Percentiles rank a stretch among this genome's conserved stretches.
phyloP scores from a whole-genome alignment of 495 filamentous ascomycete species.

The Hypoxylon fragiforme region DNA sequence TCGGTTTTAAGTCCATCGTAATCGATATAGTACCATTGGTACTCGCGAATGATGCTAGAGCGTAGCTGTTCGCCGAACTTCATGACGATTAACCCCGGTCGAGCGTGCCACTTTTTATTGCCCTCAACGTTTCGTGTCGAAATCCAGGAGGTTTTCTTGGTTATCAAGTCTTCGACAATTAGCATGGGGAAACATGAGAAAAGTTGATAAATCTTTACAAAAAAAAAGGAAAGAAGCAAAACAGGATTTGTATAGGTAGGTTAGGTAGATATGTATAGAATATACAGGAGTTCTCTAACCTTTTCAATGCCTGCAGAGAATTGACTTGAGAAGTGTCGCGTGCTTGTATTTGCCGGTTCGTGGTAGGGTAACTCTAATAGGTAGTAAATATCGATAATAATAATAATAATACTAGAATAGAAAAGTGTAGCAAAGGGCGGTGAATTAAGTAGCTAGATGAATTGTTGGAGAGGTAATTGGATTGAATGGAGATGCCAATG shows the following conservation, averaged over 20 bases:
- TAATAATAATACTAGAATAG: slow-evolving; percentile 4
- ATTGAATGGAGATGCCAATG: no score
- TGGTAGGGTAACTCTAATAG: not conserved
- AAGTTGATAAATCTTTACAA: not conserved
- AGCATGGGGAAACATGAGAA: slow-evolving; percentile 40
- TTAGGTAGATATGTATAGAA: no score
- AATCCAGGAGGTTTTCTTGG: slow-evolving; percentile 39
- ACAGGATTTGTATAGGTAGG: no score
- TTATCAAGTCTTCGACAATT: slow-evolving; percentile 54
- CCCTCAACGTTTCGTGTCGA: slow-evolving; percentile 25
- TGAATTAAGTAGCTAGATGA: not conserved
- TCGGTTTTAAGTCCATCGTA: slow-evolving; percentile 91
- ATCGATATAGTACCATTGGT: slow-evolving; percentile 94
- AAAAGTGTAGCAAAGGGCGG: slow-evolving; percentile 4
- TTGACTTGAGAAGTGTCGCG: not conserved
- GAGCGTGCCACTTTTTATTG: slow-evolving; percentile 34
- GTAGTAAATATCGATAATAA: not conserved
- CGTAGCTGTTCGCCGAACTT: slow-evolving; percentile 98
- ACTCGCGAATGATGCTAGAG: slow-evolving; percentile 91
- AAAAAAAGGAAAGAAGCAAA: not conserved
- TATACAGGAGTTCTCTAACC: not conserved
- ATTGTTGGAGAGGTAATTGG: slow-evolving; percentile 8
- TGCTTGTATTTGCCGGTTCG: not conserved
- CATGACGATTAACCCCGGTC: slow-evolving; percentile 52
- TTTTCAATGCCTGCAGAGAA: not conserved